phyloP scores from a whole-genome alignment of 306 rosid genomes.

The Quercus cerris region DNA sequence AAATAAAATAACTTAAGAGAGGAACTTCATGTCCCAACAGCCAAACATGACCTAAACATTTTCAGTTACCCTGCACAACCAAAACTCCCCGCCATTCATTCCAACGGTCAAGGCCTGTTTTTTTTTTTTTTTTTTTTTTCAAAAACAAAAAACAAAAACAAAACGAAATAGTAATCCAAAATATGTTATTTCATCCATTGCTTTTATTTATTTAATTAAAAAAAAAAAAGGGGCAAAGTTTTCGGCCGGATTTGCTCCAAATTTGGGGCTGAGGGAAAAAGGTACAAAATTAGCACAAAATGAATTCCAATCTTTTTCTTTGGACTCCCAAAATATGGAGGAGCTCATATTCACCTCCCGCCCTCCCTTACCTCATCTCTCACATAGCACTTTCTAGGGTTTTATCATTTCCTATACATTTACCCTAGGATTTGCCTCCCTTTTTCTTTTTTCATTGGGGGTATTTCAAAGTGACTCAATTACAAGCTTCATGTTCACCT shows the following conservation, averaged over 20 bases:
- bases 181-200: neutral
- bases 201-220: neutral
- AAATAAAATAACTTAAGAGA: too few species aligned
- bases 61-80: neutral
- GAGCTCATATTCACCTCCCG: constrained; percentile 26
- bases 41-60: neutral
- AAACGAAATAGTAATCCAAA: neutral
- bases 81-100: neutral
- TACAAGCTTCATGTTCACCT: constrained; percentile 45
- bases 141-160: too few species aligned
- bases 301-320: constrained; percentile 24
- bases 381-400: constrained; percentile 46
- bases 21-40: too few species aligned
- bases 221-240: constrained; percentile 21
- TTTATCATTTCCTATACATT: constrained; percentile 23
- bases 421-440: constrained; percentile 48
- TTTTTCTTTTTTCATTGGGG: neutral
- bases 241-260: constrained; percentile 37
- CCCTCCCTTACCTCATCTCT: constrained; percentile 6
- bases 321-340: constrained; percentile 32
- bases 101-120: neutral
- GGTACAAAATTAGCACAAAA: constrained; percentile 31
- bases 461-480: neutral
- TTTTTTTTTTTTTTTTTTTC: too few species aligned
- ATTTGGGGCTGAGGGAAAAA: constrained; percentile 34